Evolutionary conservation across 2,329 filamentous ascomycete species (phyloP), one percentile per base, ranked within the genome.

Genomic region (Gaeumannomyces tritici): DNA sequence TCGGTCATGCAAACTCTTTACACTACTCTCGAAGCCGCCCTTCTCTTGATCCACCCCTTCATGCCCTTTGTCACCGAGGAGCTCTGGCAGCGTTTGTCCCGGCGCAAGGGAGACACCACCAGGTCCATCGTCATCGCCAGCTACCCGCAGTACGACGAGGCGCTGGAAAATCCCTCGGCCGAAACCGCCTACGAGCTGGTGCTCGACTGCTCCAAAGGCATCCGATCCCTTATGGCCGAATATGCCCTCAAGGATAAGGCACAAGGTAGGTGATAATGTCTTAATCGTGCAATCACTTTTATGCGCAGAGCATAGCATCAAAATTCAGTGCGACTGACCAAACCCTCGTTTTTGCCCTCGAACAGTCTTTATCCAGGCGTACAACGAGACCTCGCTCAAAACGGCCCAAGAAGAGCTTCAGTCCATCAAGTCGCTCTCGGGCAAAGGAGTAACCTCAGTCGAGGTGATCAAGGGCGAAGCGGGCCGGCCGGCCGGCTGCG

Each of bases 41-140:
- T 96, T 59, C 85, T 84, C 54, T 79, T 93, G 76, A 89, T 91
- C 66, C 89, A 92, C 70, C 90, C 89, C n/a, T 91, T 90, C 77
- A 89, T 91, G 86, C 89, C 89, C 6, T 93, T 87, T 75, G 74
- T 93, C 63, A 90, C 88, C 0, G 89, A 93, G 74, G 90, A 93
- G 75, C 80, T 93, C 65, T 93, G 89, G 91, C 91, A 96, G 76
- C 85, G 91, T 63, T 83, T 96, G 65, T 90, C 90, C 12, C 83
- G 90, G 60, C 80, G 89, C 62, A 83, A 86, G 58, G 82, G 80
- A 24, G 90, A 93, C 73, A 79, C 80, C 66, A 90, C 87, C 28
- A 83, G 82, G 58, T 88, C 88, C 9, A 90, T 95, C 72, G 88
- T 89, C 75, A 73, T 90, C 54, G 88, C 90, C 55, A 76, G 81